Evolutionary conservation across 2,329 filamentous ascomycete genomes (phyloP), one percentile per base, ranked within the genome.

Genomic region (Exophiala lecanii-corni): DNA sequence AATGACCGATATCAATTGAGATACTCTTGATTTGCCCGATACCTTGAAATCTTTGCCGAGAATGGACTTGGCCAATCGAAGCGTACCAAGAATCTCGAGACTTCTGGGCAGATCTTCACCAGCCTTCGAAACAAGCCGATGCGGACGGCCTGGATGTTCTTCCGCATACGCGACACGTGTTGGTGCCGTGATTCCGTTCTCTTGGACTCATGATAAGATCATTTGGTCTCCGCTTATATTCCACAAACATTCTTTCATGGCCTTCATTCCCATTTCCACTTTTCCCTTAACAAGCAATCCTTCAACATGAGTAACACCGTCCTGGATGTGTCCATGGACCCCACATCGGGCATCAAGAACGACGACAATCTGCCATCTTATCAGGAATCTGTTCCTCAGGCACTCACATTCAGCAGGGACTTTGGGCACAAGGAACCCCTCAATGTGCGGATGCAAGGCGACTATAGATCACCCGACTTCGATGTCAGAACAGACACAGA

Each of bases 401-500:
- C 13, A 9, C 33, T 35, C 6, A 17, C 33, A 9, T 35, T 35
- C 33, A 35, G 13, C 33, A 7, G 13, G 4, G 33, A 35, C 33
- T 19, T 17, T 9, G 33, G 33, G 12, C 33, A 35, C 17, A 6
- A 19, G 6, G 15, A 7, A 7, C 33, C 33, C 4, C 15, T 35
- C 13, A 35, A 17, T 5, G 33, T 35, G 7, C 12, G 6, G 6
- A 35, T 35, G 33, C 6, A 17, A 17, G 33, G 33, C 7, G 16
- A 35, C 7, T 35, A 35, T n/a, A n/a, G 33, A 6, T 35, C 33
- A 6, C 33, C 33, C 4, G 33, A 35, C 18, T 35, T 35, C 18
- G 33, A 35, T 5, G 16, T 35, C 33, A 6, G 23, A 6, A 19
- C 33, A 4, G 16, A 17, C 4, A n/a, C 12, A 15, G 16, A 19